Evolutionary conservation across 257 asterid species (phyloP), one percentile per base, ranked within the genome.

Genomic region (Solanum pinnatisectum): DNA sequence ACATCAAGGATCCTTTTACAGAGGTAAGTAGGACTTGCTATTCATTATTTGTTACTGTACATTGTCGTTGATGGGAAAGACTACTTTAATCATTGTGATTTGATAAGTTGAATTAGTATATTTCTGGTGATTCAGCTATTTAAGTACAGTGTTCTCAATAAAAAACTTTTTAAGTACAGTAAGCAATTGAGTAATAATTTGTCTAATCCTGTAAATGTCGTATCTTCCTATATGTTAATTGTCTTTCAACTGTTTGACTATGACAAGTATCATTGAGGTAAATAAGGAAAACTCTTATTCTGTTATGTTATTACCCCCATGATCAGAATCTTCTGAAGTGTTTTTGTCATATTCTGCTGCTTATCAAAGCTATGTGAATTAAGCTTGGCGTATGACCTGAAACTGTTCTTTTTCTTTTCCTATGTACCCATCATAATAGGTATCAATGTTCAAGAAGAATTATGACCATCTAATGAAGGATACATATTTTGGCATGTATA

Each of bases 1-100:
- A 97, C 90, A 89, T 97, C 89, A 94, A 93, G 92, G 98, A 96
- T 33, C 99, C 99, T 87, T 97, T 97, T 90, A 95, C 98, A 1
- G 99, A 97, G 99, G 99, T 97, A 95, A 86, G 78, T 56, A 87
- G 65, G 65, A 37, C 33, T 42, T 82, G 7, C 76, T 4, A 23
- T 84, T 72, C n/a, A 36, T 88, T 76, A n/a, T 59, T 33, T 87
- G 12, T 56, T 67, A 13, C 32, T 40, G 27, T 18, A 9, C 78
- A 40, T 33, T 49, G 16, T 49, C 14, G 20, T 82, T 82, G 5
- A 82, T 49, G 85, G 85, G 68, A 23, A 5, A 30, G 15, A 81
- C 42, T 81, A 30, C 44, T 82, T 49, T 52, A 39, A 81, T 81
- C 70, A 10, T 10, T 27, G 30, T 78, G 67, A 44, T 79, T 16